Evolutionary conservation across 108 stramenopile genomes (phyloP).

Genomic region (Fragilaria crotonensis): DNA sequence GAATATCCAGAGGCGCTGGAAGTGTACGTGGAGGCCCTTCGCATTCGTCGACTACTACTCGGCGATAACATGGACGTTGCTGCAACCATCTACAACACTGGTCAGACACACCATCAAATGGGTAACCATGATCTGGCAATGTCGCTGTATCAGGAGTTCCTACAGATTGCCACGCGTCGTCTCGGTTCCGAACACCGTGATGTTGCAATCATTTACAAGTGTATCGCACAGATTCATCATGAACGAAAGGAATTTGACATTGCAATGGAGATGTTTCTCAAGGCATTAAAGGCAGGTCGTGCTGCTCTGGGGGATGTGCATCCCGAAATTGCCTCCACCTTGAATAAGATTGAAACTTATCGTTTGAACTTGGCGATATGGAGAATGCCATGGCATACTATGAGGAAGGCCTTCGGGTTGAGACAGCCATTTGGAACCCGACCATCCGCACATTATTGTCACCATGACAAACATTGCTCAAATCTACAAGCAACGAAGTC

Average conservation of each 20-base stretch:
- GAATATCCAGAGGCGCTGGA: slow-evolving; percentile 44
- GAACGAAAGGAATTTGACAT: slow-evolving; percentile 29
- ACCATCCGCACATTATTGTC: slow-evolving; percentile 43
- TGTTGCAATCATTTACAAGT: slow-evolving; percentile 47
- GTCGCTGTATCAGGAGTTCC: slow-evolving; percentile 38
- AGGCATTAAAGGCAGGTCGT: slow-evolving; percentile 24
- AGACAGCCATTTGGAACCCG: slow-evolving; percentile 26
- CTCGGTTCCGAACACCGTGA: slow-evolving; percentile 40
- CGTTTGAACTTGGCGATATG: slow-evolving; percentile 48
- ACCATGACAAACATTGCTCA: slow-evolving; percentile 36
- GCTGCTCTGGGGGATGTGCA: slow-evolving; percentile 31
- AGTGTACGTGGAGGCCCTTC: slow-evolving; percentile 36
- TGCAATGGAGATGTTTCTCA: slow-evolving; percentile 26
- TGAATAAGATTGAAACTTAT: slow-evolving; percentile 68
- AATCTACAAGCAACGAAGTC: slow-evolving; percentile 27
- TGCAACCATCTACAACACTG: slow-evolving; percentile 63
- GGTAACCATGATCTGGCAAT: slow-evolving; percentile 38
- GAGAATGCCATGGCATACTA: slow-evolving; percentile 48
- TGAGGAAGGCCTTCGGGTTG: slow-evolving; percentile 48
- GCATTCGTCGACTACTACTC: slow-evolving; percentile 31
- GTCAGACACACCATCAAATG: slow-evolving; percentile 53
- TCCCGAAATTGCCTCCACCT: slow-evolving; percentile 57
- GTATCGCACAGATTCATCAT: slow-evolving; percentile 59
- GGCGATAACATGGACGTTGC: slow-evolving; percentile 50
- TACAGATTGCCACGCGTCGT: slow-evolving; percentile 26